phyloP scores from a whole-genome alignment of 768 basidiomycete species.

The Xanthoconium stramineum region DNA sequence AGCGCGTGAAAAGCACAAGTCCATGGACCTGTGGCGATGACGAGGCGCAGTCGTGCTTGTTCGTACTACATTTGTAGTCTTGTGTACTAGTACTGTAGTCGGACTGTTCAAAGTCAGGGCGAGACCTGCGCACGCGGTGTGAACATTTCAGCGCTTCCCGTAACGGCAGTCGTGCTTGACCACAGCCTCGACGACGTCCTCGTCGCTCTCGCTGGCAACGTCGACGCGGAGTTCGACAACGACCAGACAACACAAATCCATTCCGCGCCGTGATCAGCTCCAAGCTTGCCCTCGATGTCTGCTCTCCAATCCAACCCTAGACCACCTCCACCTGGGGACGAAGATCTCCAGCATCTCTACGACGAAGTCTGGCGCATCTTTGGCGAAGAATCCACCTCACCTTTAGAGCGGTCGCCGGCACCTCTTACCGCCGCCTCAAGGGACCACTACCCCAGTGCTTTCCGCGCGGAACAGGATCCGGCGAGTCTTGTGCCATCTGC shows the following conservation, averaged over 20 bases:
- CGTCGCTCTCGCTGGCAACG: not conserved
- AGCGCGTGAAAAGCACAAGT: no score
- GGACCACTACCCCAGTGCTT: constrained; percentile 18
- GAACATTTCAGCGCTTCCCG: no score
- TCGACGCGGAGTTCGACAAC: not conserved
- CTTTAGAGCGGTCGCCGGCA: constrained; percentile 30
- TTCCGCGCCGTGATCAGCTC: not conserved
- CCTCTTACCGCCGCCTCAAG: constrained; percentile 16
- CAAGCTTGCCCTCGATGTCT: constrained; percentile 32
- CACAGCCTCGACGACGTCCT: not conserved
- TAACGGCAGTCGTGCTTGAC: no score
- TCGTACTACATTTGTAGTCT: no score
- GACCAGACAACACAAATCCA: not conserved
- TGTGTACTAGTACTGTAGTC: no score
- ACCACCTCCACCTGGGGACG: constrained; percentile 52
- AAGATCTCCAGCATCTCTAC: constrained; percentile 71
- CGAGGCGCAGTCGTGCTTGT: no score
- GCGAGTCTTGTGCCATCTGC: constrained; percentile 8
- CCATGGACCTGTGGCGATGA: no score
- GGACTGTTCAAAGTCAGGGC: no score
- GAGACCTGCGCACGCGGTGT: no score
- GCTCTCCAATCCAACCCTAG: constrained; percentile 33
- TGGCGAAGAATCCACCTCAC: constrained; percentile 42
- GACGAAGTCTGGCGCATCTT: constrained; percentile 74
- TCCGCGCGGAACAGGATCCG: constrained; percentile 21